These are phyloP conservation scores for Selenicereus undatus DNA, from an alignment of 148 eudicot genomes.

Conservation along the genomic window DNA sequence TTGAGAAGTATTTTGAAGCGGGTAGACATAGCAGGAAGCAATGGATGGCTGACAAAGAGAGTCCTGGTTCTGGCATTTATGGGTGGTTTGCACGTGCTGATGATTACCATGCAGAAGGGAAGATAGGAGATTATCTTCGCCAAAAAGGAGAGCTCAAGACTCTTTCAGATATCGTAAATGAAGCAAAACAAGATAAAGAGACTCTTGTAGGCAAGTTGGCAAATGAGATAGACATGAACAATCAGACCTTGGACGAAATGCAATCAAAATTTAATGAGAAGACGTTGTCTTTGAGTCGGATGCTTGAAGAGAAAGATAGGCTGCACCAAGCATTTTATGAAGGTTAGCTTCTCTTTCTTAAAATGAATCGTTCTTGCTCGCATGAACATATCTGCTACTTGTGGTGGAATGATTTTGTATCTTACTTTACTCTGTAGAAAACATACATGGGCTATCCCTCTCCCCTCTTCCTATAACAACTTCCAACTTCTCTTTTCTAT, in stretches of 20 bases:
- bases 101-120: constrained; percentile 52
- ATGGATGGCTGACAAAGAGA: constrained; percentile 35
- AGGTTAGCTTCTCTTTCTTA: constrained; percentile 35
- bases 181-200: constrained; percentile 34
- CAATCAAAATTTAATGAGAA: constrained; percentile 48
- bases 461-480: background rate
- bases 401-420: no score
- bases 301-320: constrained; percentile 54
- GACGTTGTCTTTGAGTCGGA: constrained; percentile 46
- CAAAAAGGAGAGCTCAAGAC: constrained; percentile 53
- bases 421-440: no score
- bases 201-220: constrained; percentile 43
- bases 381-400: background rate
- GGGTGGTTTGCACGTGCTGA: constrained; percentile 81
- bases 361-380: background rate
- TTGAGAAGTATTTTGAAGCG: constrained; percentile 71
- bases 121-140: constrained; percentile 59
- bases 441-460: background rate
- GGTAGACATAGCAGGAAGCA: constrained; percentile 57
- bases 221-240: constrained; percentile 48
- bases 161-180: constrained; percentile 40
- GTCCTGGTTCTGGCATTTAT: constrained; percentile 40
- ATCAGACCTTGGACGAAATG: constrained; percentile 46
- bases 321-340: constrained; percentile 53
- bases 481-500: background rate